Conservation (phyloP, 176 grass and related monocot genomes). For the Metroxylon sagu region DNA sequence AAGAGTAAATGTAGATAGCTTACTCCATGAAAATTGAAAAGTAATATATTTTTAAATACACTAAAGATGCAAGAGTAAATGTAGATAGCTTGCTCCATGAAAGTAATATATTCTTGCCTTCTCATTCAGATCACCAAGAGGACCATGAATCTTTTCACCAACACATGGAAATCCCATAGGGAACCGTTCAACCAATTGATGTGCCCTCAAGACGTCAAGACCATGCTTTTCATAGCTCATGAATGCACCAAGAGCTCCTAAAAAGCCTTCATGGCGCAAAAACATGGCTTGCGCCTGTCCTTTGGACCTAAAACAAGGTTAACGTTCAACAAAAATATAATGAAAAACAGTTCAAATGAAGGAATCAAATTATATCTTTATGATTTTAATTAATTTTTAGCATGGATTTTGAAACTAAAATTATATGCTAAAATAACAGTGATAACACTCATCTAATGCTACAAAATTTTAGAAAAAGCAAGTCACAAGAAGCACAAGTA, state of each 20-base stretch:
- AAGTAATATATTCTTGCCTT: conserved; percentile 45
- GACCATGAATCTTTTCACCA: conserved; percentile 89
- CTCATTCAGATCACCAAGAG: conserved; percentile 83
- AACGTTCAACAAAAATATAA: too few species aligned
- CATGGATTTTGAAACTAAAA: too few species aligned
- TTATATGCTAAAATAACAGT: too few species aligned
- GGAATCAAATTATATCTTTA: too few species aligned
- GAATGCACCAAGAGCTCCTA: conserved; percentile 92
- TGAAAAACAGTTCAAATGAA: too few species aligned
- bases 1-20: too few species aligned
- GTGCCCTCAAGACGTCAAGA: conserved; percentile 70
- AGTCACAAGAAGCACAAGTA: conserved; percentile 1
- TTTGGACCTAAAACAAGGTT: conserved; percentile 51
- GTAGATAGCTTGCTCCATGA: not conserved
- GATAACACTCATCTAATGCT: too few species aligned
- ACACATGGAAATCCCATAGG: conserved; percentile 89
- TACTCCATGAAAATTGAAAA: not conserved
- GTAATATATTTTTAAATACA: conserved; percentile 17
- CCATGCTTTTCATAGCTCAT: conserved; percentile 99
- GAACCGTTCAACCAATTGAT: conserved; percentile 97
- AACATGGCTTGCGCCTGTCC: conserved; percentile 90
- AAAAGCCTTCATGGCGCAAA: conserved; percentile 88
- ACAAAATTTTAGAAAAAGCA: conserved; percentile 1
- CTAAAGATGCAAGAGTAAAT: too few species aligned
- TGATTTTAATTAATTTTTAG: too few species aligned